Conservation (phyloP, 2,329 filamentous ascomycete genomes). For the Colletotrichum filicis region DNA sequence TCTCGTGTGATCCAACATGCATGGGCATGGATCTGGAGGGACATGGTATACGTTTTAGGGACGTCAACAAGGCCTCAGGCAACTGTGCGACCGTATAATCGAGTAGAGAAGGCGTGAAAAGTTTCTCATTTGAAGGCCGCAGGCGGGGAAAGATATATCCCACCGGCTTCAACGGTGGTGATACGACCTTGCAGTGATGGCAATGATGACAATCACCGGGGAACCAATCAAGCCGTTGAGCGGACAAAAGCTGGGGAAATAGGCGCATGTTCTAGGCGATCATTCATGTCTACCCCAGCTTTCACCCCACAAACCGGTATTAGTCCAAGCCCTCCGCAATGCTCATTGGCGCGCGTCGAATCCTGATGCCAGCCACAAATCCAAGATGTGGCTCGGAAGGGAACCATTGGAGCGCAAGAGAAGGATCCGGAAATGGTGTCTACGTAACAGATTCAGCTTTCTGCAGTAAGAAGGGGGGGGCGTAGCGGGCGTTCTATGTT, state of each 20-base stretch:
- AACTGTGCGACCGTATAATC: neutral
- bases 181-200: neutral
- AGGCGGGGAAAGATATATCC: neutral
- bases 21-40: neutral
- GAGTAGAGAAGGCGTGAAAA: neutral
- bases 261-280: neutral
- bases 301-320: slow-evolving; percentile 10
- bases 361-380: slow-evolving; percentile 5
- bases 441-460: neutral
- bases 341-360: slow-evolving; percentile 6
- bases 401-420: slow-evolving; percentile 9
- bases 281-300: neutral
- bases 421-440: neutral
- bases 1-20: neutral
- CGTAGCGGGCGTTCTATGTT: neutral
- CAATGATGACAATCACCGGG: neutral
- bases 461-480: neutral
- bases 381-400: neutral
- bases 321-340: neutral
- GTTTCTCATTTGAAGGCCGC: neutral
- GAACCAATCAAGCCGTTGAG: neutral
- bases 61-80: neutral
- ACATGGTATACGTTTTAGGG: neutral
- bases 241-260: neutral
- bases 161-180: neutral